phyloP scores from a whole-genome alignment of 495 filamentous ascomycete genomes.

The Rhizodiscina lignyota region DNA sequence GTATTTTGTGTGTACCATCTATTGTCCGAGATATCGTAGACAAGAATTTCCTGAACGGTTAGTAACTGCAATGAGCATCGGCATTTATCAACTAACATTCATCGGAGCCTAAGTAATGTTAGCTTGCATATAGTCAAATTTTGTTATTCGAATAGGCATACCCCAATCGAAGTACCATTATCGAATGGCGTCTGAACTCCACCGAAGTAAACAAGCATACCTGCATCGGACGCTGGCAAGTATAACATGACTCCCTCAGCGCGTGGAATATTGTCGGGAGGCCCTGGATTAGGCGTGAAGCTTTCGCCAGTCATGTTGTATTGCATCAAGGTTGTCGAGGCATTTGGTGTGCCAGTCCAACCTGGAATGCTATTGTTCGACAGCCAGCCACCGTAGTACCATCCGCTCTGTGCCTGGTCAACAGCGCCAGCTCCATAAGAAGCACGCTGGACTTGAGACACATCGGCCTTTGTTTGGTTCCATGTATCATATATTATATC shows the following conservation, averaged over 20 bases:
- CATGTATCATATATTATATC: constrained; percentile 30
- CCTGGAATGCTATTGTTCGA: constrained; percentile 25
- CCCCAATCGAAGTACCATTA: constrained; percentile 13
- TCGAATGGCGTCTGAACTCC: constrained; percentile 23
- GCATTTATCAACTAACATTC: too few species aligned
- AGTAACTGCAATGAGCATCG: too few species aligned
- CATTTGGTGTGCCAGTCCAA: constrained; percentile 25
- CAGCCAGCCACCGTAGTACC: constrained; percentile 33
- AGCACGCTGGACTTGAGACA: constrained; percentile 17
- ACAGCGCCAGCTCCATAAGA: constrained; percentile 23
- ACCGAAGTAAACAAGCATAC: constrained; percentile 36
- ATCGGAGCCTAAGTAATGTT: too few species aligned
- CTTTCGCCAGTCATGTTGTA: constrained; percentile 27
- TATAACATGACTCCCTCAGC: constrained; percentile 30
- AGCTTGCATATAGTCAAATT: too few species aligned
- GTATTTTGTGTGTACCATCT: constrained; percentile 39
- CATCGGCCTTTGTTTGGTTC: constrained; percentile 15
- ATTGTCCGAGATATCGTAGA: constrained; percentile 32
- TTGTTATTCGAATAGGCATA: too few species aligned
- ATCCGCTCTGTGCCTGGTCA: constrained; percentile 21
- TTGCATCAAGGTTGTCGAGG: constrained; percentile 23
- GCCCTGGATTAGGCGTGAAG: constrained; percentile 27
- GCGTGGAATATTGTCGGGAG: constrained; percentile 24
- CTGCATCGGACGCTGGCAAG: constrained; percentile 33
- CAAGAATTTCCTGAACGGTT: too few species aligned